Conservation (phyloP, 2,329 filamentous ascomycete genomes). For the Rachicladosporium sp. region DNA sequence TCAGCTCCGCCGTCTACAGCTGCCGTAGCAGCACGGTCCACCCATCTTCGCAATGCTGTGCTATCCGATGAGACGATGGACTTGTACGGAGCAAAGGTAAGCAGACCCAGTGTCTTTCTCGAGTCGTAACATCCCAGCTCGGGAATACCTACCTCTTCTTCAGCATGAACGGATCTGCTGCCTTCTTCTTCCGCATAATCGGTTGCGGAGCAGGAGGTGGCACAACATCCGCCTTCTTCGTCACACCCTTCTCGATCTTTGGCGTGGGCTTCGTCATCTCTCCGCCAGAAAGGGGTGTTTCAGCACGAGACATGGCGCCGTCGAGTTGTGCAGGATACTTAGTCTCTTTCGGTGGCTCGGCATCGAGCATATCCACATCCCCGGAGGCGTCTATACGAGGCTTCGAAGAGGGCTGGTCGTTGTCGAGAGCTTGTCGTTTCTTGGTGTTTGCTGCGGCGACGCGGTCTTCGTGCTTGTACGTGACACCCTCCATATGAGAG, state of each 20-base stretch:
- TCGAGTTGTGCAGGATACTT: slow-evolving; percentile 5
- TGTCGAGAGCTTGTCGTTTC: slow-evolving; percentile 6
- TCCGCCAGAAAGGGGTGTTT: slow-evolving; percentile 11
- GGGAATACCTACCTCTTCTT: slow-evolving; percentile 9
- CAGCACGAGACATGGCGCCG: slow-evolving; percentile 11
- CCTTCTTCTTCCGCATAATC: slow-evolving; percentile 15
- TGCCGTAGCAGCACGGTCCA: no score
- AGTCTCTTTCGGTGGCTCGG: slow-evolving; percentile 1
- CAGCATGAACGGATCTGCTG: slow-evolving; percentile 17
- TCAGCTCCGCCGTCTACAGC: no score
- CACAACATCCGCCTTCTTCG: slow-evolving; percentile 5
- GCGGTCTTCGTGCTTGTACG: slow-evolving; percentile 20
- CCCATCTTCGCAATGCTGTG: no score
- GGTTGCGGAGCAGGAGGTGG: slow-evolving; percentile 7
- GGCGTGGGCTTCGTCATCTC: slow-evolving; percentile 7
- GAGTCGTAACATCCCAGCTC: neutral
- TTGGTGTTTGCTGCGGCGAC: slow-evolving; percentile 11
- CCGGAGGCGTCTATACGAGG: slow-evolving; percentile 5
- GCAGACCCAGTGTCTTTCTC: neutral
- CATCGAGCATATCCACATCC: slow-evolving; percentile 23
- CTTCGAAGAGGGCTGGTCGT: slow-evolving; percentile 4
- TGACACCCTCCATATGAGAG: slow-evolving; percentile 26
- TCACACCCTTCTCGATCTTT: slow-evolving; percentile 4
- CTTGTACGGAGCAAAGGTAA: no score
- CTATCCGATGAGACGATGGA: no score